phyloP scores from a whole-genome alignment of 2,329 filamentous ascomycete genomes.

The Escovopsis sp. region DNA sequence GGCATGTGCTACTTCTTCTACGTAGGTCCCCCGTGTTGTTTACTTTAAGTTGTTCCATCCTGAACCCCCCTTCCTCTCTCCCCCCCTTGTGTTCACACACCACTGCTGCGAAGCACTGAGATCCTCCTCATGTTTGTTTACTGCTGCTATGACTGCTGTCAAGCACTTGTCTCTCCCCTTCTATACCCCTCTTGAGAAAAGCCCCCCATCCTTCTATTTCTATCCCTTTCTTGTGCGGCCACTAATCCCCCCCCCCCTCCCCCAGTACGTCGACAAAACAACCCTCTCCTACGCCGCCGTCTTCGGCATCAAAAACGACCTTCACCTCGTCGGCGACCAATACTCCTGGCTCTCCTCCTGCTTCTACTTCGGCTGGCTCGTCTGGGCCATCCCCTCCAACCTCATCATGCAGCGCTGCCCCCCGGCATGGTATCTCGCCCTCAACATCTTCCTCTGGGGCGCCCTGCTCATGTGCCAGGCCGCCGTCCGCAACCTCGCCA shows the following conservation, averaged over 20 bases:
- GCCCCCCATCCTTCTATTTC: too few species aligned
- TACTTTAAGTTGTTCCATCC: too few species aligned
- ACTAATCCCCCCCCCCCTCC: too few species aligned
- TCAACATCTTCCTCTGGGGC: conserved; percentile 42
- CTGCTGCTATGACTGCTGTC: too few species aligned
- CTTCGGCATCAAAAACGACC: conserved; percentile 44
- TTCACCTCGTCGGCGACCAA: conserved; percentile 38
- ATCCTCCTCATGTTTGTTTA: too few species aligned
- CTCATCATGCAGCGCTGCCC: conserved; percentile 18
- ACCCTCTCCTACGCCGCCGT: conserved; percentile 48
- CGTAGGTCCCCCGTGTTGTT: too few species aligned
- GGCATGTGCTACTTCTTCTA: conserved; percentile 28
- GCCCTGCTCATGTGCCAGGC: conserved; percentile 32
- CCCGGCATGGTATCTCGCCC: conserved; percentile 21
- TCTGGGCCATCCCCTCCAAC: conserved; percentile 19
- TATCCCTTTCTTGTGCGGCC: too few species aligned
- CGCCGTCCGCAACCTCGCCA: conserved; percentile 38
- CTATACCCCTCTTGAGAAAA: too few species aligned
- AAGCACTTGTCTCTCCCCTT: too few species aligned
- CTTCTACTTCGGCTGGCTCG: conserved; percentile 24
- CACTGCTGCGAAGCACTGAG: too few species aligned
- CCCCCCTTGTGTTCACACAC: too few species aligned
- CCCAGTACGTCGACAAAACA: conserved; percentile 28
- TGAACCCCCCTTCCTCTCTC: too few species aligned
- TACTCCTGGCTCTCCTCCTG: conserved; percentile 31